Evolutionary conservation across 305 asterid genomes (phyloP).

Genomic region (Nicotiana rustica): DNA sequence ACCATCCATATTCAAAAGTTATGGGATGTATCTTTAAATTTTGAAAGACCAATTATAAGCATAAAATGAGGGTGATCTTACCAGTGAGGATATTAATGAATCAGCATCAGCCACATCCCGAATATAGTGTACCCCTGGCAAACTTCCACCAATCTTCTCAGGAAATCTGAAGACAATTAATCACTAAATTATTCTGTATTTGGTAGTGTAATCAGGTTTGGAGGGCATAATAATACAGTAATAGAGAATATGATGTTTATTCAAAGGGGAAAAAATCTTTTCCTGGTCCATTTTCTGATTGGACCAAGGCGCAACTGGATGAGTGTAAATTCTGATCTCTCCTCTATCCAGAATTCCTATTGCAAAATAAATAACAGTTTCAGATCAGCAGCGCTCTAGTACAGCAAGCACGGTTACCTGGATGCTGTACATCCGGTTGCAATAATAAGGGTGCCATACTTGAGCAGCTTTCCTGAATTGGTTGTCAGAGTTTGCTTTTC

Average conservation of each 20-base stretch:
- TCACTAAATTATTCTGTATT: background rate
- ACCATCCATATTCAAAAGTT: background rate
- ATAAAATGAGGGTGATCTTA: slow-evolving; percentile 33
- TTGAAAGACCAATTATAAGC: slow-evolving; percentile 23
- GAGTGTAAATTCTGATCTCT: background rate
- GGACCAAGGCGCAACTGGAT: background rate
- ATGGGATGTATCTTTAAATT: slow-evolving; percentile 18
- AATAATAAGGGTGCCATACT: slow-evolving; percentile 59
- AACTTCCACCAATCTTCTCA: slow-evolving; percentile 87
- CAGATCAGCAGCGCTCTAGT: background rate
- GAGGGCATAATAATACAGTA: background rate
- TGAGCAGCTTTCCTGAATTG: slow-evolving; percentile 58
- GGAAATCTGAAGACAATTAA: slow-evolving; percentile 70
- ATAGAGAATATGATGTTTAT: background rate
- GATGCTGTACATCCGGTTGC: slow-evolving; percentile 60
- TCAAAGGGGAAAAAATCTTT: background rate
- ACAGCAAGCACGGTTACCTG: slow-evolving; percentile 42
- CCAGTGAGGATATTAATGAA: slow-evolving; percentile 85
- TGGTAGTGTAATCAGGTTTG: slow-evolving; percentile 11
- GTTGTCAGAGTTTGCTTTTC: slow-evolving; percentile 59
- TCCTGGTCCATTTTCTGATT: slow-evolving; percentile 9
- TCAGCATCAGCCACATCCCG: slow-evolving; percentile 96
- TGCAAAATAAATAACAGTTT: slow-evolving; percentile 23
- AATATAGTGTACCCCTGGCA: slow-evolving; percentile 86
- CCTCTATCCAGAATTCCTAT: background rate